These are phyloP conservation scores for Hypoxylon sp. DNA, from an alignment of 2,329 filamentous ascomycete species.

Conservation along the genomic window DNA sequence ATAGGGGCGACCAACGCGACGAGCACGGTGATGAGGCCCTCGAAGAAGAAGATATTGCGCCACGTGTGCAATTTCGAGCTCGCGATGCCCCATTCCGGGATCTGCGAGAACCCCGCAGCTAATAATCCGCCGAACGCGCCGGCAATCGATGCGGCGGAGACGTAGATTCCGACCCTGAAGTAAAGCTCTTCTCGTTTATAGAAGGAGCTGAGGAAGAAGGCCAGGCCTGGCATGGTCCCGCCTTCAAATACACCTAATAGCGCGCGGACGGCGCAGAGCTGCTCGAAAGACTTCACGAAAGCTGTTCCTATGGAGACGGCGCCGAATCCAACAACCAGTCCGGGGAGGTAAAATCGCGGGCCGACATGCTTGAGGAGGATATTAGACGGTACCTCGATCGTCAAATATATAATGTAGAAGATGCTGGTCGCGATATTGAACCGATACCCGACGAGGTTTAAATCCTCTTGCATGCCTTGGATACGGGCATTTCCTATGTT, in stretches of 20 bases:
- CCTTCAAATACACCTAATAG: constrained; percentile 70
- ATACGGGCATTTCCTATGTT: constrained; percentile 71
- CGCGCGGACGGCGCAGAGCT: constrained; percentile 64
- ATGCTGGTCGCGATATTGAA: constrained; percentile 72
- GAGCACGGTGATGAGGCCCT: constrained; percentile 69
- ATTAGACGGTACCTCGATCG: constrained; percentile 70
- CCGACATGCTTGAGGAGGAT: constrained; percentile 69
- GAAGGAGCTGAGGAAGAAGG: constrained; percentile 70
- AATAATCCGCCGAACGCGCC: constrained; percentile 72
- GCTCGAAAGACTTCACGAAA: constrained; percentile 65
- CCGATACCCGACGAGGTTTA: constrained; percentile 63
- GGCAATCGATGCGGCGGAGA: constrained; percentile 68
- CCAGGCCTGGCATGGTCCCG: constrained; percentile 71
- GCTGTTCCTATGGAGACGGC: constrained; percentile 68
- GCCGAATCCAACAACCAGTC: constrained; percentile 70
- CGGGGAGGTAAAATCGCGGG: constrained; percentile 67
- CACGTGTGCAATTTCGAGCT: constrained; percentile 64
- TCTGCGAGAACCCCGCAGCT: constrained; percentile 65
- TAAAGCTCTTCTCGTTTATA: constrained; percentile 71
- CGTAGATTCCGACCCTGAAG: constrained; percentile 70
- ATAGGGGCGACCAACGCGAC: constrained; percentile 65
- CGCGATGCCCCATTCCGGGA: constrained; percentile 67
- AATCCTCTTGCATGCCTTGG: constrained; percentile 65
- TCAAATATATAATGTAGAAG: constrained; percentile 71
- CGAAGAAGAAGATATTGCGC: constrained; percentile 76